Conservation (phyloP, 2,329 filamentous ascomycete species). For the Pestalotiopsis fici region DNA sequence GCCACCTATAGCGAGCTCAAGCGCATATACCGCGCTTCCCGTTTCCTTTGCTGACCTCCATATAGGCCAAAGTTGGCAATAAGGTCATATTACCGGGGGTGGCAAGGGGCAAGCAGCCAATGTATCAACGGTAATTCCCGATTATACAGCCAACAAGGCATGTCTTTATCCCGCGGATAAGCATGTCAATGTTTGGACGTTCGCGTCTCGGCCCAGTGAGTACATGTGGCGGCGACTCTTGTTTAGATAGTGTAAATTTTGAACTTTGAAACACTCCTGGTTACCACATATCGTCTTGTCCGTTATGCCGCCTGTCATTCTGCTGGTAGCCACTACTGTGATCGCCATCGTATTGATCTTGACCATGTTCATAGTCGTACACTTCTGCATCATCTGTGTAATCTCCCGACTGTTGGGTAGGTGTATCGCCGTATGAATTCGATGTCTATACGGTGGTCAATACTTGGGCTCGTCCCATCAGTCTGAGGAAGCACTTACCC, state of each 20-base stretch:
- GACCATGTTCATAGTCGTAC: slow-evolving; percentile 52
- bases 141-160: too few relatives aligned
- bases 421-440: slow-evolving; percentile 47
- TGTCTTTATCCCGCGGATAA: too few relatives aligned
- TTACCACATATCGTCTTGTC: slow-evolving; percentile 30
- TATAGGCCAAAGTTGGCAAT: too few relatives aligned
- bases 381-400: slow-evolving; percentile 55
- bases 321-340: slow-evolving; percentile 35
- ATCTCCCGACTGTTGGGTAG: slow-evolving; percentile 42
- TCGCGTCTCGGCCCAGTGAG: background rate
- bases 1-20: too few relatives aligned
- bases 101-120: too few relatives aligned
- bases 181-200: too few relatives aligned
- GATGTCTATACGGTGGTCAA: slow-evolving; percentile 33
- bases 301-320: slow-evolving; percentile 21
- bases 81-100: too few relatives aligned
- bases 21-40: too few relatives aligned
- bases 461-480: background rate
- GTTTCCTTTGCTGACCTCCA: too few relatives aligned
- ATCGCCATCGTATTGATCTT: slow-evolving; percentile 31
- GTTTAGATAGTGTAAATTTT: background rate
- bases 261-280: background rate
- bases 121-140: too few relatives aligned
- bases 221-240: background rate
- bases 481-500: slow-evolving; percentile 37